Evolutionary conservation across 257 asterid genomes (phyloP).

Genomic region (Solanum peruvianum): DNA sequence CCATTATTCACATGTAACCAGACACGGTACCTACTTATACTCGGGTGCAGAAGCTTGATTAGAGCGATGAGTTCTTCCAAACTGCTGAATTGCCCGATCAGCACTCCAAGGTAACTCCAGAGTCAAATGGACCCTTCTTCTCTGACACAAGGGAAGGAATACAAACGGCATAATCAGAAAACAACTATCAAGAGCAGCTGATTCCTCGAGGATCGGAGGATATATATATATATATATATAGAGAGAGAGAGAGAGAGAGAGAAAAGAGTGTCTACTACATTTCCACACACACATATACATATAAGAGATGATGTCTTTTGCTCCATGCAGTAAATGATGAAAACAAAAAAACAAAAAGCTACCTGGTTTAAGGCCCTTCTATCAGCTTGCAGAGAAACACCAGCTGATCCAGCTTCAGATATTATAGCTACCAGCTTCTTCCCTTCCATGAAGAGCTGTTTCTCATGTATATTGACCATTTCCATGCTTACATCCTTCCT

Average conservation of each 20-base stretch:
- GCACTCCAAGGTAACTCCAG: conserved; percentile 99
- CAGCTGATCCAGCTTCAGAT: conserved; percentile 99
- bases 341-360: background rate
- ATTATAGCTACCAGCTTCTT: conserved; percentile 85
- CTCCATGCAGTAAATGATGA: background rate
- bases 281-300: background rate
- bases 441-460: conserved; percentile 90
- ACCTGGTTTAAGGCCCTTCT: conserved; percentile 95
- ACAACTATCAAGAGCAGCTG: background rate
- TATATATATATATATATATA: background rate
- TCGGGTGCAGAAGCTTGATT: conserved; percentile 99
- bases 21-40: conserved; percentile 51
- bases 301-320: background rate
- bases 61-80: conserved; percentile 98
- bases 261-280: background rate
- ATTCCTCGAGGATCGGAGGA: background rate
- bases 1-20: background rate
- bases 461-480: conserved; percentile 99
- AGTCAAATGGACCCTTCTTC: conserved; percentile 93
- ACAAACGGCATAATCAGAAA: conserved; percentile 12
- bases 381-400: conserved; percentile 99
- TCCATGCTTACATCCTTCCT: conserved; percentile 96
- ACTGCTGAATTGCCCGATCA: conserved; percentile 96
- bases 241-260: too few relatives aligned
- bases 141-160: conserved; percentile 39